Conservation (phyloP, 331 rosid species). For the Acacia pycnantha region DNA sequence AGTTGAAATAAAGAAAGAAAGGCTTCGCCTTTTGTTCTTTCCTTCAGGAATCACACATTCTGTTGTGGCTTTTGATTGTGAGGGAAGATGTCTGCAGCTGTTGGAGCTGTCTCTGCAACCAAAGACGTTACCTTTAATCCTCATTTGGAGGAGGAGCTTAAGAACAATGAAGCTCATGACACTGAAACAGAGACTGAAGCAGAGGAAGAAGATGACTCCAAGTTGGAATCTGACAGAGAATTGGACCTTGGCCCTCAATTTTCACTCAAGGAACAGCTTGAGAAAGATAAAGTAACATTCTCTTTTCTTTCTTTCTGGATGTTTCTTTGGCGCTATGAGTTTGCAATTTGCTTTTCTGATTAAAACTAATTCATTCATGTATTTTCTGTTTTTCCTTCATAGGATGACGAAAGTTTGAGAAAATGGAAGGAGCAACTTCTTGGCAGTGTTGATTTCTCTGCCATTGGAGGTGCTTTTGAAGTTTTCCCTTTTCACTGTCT, state of each 20-base stretch:
- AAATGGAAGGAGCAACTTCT: slow-evolving; percentile 85
- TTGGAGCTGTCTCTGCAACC: slow-evolving; percentile 62
- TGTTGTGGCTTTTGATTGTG: slow-evolving; percentile 20
- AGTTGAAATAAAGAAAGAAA: neutral
- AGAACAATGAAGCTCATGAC: slow-evolving; percentile 24
- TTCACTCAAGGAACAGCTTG: slow-evolving; percentile 79
- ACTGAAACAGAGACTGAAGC: slow-evolving; percentile 30
- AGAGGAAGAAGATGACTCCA: slow-evolving; percentile 46
- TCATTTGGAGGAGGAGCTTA: slow-evolving; percentile 46
- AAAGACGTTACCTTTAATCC: slow-evolving; percentile 50
- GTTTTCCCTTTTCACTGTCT: slow-evolving; percentile 5
- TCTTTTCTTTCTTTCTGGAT: neutral
- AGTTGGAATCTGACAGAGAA: slow-evolving; percentile 45
- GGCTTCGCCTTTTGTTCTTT: neutral
- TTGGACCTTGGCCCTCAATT: slow-evolving; percentile 66
- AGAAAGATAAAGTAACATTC: slow-evolving; percentile 63
- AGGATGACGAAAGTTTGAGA: slow-evolving; percentile 83
- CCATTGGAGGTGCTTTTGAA: slow-evolving; percentile 55
- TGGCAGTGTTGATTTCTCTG: slow-evolving; percentile 68
- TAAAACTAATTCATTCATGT: neutral
- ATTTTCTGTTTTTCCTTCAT: neutral
- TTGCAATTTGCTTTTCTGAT: slow-evolving; percentile 1
- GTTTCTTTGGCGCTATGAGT: neutral
- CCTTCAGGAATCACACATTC: slow-evolving; percentile 10
- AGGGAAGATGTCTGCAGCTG: slow-evolving; percentile 62